Conservation (phyloP, 1,284 basidiomycete genomes). For the Tylopilus sp. region DNA sequence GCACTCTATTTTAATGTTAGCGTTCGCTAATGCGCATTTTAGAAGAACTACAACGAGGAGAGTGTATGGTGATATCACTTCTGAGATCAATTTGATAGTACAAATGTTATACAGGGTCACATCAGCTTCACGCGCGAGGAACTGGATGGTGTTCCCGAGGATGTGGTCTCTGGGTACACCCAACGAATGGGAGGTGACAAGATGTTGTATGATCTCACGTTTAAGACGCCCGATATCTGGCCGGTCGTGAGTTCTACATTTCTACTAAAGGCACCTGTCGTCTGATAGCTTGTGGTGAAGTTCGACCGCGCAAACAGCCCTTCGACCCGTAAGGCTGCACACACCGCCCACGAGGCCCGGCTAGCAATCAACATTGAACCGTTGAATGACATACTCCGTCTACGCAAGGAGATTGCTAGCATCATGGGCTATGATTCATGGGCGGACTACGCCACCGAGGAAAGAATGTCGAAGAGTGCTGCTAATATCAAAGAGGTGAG, state of each 20-base stretch:
- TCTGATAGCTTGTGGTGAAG: constrained; percentile 35
- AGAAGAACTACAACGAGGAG: constrained; percentile 85
- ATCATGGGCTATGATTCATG: constrained; percentile 71
- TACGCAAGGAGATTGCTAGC: constrained; percentile 66
- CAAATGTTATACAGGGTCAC: constrained; percentile 40
- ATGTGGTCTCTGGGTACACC: constrained; percentile 68
- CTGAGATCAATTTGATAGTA: not conserved
- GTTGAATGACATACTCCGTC: constrained; percentile 58
- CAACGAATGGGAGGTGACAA: constrained; percentile 54
- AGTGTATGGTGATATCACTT: constrained; percentile 43
- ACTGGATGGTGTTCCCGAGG: constrained; percentile 70
- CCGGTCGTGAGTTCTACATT: constrained; percentile 51
- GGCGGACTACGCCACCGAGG: constrained; percentile 77
- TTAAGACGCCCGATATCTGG: constrained; percentile 63
- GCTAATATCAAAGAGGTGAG: constrained; percentile 50
- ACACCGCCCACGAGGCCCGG: constrained; percentile 62
- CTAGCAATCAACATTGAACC: constrained; percentile 64
- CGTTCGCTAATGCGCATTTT: not conserved
- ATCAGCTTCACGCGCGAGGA: constrained; percentile 66
- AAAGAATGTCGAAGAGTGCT: constrained; percentile 70
- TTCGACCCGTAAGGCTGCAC: constrained; percentile 60
- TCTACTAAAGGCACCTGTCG: not conserved
- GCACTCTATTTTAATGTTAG: not conserved
- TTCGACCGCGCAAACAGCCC: constrained; percentile 72
- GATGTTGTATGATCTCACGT: constrained; percentile 58